These are phyloP conservation scores for Nitzschia sp. DNA, from an alignment of 108 stramenopile genomes.

Conservation along the genomic window DNA sequence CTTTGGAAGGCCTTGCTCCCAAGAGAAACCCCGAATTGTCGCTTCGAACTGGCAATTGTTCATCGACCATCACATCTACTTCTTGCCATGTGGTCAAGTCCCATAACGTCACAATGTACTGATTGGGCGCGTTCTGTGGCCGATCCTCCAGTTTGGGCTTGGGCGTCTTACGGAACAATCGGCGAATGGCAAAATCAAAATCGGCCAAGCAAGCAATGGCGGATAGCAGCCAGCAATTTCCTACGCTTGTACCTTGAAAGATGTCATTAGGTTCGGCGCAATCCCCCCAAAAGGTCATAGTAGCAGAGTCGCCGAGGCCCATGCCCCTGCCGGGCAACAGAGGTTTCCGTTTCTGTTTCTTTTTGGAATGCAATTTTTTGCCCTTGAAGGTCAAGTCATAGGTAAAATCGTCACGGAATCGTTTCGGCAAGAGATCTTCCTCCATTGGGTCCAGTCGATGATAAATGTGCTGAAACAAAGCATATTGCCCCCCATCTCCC, in stretches of 20 bases:
- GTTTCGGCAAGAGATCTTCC: conserved; percentile 5
- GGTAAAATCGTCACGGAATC: conserved; percentile 21
- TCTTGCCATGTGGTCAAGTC: conserved; percentile 25
- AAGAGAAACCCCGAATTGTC: conserved; percentile 1
- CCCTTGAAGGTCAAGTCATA: conserved; percentile 22
- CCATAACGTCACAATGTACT: conserved; percentile 23
- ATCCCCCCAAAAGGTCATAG: conserved; percentile 36
- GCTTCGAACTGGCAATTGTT: neutral
- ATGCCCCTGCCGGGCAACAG: conserved; percentile 44
- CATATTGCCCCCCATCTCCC: neutral
- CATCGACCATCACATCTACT: conserved; percentile 27
- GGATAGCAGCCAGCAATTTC: conserved; percentile 28
- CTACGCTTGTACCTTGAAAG: conserved; percentile 32
- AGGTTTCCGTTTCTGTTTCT: conserved; percentile 7
- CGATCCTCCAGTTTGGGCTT: conserved; percentile 7
- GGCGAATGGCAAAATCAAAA: conserved; percentile 20
- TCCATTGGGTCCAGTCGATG: conserved; percentile 11
- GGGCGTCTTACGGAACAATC: conserved; percentile 26
- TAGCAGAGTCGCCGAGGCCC: conserved; percentile 35
- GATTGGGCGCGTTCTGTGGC: conserved; percentile 18
- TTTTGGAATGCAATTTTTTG: conserved; percentile 15
- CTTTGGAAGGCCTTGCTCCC: conserved; percentile 18
- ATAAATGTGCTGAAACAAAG: conserved; percentile 12
- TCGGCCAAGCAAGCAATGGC: conserved; percentile 29
- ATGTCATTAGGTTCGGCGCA: conserved; percentile 47